Evolutionary conservation across 2,329 filamentous ascomycete species (phyloP).

Genomic region (Aspergillus neoniger): DNA sequence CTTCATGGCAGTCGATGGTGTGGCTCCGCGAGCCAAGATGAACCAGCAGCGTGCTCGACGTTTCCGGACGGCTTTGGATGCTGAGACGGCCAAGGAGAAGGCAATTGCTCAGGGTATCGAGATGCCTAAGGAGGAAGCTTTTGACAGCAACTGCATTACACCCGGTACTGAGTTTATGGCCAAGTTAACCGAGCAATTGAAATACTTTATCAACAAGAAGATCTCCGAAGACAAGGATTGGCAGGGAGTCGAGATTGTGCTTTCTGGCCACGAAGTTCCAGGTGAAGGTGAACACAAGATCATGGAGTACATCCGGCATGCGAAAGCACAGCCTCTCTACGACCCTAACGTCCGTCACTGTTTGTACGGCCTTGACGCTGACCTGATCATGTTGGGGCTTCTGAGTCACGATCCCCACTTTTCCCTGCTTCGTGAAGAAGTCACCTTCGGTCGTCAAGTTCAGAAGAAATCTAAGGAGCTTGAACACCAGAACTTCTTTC

Average conservation of each 20-base stretch:
- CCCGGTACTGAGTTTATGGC: constrained; percentile 98
- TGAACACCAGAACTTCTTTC: constrained; percentile 97
- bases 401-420: constrained; percentile 98
- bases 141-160: constrained; percentile 99
- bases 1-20: constrained; percentile 99
- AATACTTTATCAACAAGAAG: constrained; percentile 99
- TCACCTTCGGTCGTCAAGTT: constrained; percentile 88
- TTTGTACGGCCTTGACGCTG: constrained; percentile 93
- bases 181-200: constrained; percentile 86
- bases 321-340: constrained; percentile 92
- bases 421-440: constrained; percentile 93
- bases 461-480: constrained; percentile 92
- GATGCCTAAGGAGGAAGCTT: constrained; percentile 91
- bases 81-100: constrained; percentile 86
- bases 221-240: constrained; percentile 95
- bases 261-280: constrained; percentile 96
- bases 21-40: constrained; percentile 98
- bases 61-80: constrained; percentile 91
- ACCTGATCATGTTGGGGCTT: constrained; percentile 97
- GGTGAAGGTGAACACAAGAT: constrained; percentile 99
- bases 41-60: constrained; percentile 96
- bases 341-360: constrained; percentile 94
- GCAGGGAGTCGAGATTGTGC: constrained; percentile 93
- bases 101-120: constrained; percentile 85
- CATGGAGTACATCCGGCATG: constrained; percentile 99